Evolutionary conservation across 306 rosid genomes (phyloP), one percentile per base, ranked within the genome.

Genomic region (Argentina anserina): DNA sequence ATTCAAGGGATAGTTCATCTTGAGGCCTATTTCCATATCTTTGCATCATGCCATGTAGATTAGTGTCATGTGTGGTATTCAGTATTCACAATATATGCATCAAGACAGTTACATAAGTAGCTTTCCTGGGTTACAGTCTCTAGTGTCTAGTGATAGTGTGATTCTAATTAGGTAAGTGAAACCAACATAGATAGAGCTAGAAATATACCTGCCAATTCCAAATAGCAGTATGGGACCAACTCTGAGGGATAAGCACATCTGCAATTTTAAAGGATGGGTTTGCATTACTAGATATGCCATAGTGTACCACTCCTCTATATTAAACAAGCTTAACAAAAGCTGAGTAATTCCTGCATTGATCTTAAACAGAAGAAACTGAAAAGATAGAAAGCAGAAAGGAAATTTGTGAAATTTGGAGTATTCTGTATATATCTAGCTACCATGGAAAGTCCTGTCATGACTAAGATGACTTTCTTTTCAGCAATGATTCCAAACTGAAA

Each of bases 231-330:
- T 87, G 90, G 8, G 85, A 75, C 89, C 92, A 89, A 23, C 66
- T 18, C 39, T 73, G 56, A 41, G 92, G 87, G 73, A 87, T 82
- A 76, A 56, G 72, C 4, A 85, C 96, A 75, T 90, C 90, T 61
- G 89, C 92, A 13, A 87, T 84, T 73, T 87, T 75, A 20, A 87
- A 78, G 7, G 80, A 69, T 0, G 92, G 90, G 69, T 85, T 87
- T 67, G 90, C 96, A 72, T 84, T 89, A 20, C 89, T 89, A 36
- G 92, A 90, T 40, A 84, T 87, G 18, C 92, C 92, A 61, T 84
- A 85, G 76, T 89, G 96, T 10, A 87, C 85, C 10, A 89, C 89
- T 76, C 96, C 96, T 85, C 79, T 56, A 89, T 47, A 0, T 41
- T 0, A 81, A 87, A 89, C 2, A 78, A 66, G 83, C 87, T 85